Conservation (phyloP, 2,329 filamentous ascomycete species). For the Apiospora hydei region DNA sequence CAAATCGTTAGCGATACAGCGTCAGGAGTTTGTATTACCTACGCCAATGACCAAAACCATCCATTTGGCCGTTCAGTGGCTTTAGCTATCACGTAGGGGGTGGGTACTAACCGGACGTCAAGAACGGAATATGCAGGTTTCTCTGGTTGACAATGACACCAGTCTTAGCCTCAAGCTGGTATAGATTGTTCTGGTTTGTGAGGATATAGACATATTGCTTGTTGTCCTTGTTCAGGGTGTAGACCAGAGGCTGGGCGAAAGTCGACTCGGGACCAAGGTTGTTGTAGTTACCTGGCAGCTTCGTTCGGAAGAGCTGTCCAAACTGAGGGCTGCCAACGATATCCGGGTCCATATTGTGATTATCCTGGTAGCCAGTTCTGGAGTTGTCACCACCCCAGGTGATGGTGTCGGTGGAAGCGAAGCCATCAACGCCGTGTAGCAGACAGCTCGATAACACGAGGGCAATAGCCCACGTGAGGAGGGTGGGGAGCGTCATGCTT, state of each 20-base stretch:
- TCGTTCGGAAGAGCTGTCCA: conserved; percentile 60
- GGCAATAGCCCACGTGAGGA: conserved; percentile 21
- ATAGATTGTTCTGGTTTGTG: conserved; percentile 65
- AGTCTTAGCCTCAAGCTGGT: conserved; percentile 62
- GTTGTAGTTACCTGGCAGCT: conserved; percentile 60
- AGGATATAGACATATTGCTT: conserved; percentile 63
- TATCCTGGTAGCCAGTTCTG: conserved; percentile 60
- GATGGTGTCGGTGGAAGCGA: conserved; percentile 61
- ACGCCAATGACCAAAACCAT: neutral
- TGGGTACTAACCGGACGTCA: conserved; percentile 38
- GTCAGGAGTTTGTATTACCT: neutral
- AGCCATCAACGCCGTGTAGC: conserved; percentile 24
- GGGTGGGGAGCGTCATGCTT: conserved; percentile 14
- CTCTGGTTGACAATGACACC: conserved; percentile 56
- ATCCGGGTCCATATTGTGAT: conserved; percentile 69
- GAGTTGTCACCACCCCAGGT: conserved; percentile 67
- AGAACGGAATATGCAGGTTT: conserved; percentile 57
- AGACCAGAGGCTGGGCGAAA: conserved; percentile 58
- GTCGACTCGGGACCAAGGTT: conserved; percentile 56
- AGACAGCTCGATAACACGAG: conserved; percentile 18
- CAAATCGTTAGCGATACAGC: neutral
- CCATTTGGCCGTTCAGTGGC: neutral
- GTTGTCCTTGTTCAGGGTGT: conserved; percentile 53
- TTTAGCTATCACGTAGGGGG: neutral
- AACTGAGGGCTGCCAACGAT: conserved; percentile 63